These are phyloP conservation scores for Cardamine chenopodiifolia DNA, from an alignment of 345 rosid genomes.

Conservation along the genomic window DNA sequence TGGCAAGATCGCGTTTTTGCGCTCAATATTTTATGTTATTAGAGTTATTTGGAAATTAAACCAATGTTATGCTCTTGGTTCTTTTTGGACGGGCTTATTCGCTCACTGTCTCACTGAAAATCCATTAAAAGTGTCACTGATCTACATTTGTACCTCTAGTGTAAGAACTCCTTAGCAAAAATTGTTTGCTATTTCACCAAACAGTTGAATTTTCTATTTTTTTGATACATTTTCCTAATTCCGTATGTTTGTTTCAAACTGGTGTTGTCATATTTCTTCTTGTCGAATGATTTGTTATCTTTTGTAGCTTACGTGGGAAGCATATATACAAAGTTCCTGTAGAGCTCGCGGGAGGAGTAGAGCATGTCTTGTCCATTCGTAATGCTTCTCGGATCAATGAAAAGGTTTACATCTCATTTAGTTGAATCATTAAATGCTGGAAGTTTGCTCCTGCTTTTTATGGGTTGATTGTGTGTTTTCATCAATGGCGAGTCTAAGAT, in stretches of 20 bases:
- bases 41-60: slow-evolving; percentile 9
- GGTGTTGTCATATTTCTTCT: slow-evolving; percentile 25
- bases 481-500: slow-evolving; percentile 5
- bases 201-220: slow-evolving; percentile 15
- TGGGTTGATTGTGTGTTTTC: slow-evolving; percentile 25
- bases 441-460: slow-evolving; percentile 24
- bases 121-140: slow-evolving; percentile 8
- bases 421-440: slow-evolving; percentile 22
- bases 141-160: not conserved
- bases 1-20: slow-evolving; percentile 16
- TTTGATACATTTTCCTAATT: slow-evolving; percentile 18
- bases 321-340: slow-evolving; percentile 71
- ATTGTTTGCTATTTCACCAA: slow-evolving; percentile 10
- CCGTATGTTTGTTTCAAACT: slow-evolving; percentile 16
- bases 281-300: slow-evolving; percentile 19
- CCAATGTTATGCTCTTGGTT: not conserved
- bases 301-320: slow-evolving; percentile 79
- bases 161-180: slow-evolving; percentile 3
- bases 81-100: slow-evolving; percentile 1
- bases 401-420: slow-evolving; percentile 51
- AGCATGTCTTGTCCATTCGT: slow-evolving; percentile 76
- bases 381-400: slow-evolving; percentile 58
- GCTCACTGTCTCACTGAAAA: slow-evolving; percentile 16
- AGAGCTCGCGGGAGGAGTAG: slow-evolving; percentile 69
- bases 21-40: slow-evolving; percentile 23